Conservation (phyloP, 73 alveolate species). For the Paraurostyla sp. region DNA sequence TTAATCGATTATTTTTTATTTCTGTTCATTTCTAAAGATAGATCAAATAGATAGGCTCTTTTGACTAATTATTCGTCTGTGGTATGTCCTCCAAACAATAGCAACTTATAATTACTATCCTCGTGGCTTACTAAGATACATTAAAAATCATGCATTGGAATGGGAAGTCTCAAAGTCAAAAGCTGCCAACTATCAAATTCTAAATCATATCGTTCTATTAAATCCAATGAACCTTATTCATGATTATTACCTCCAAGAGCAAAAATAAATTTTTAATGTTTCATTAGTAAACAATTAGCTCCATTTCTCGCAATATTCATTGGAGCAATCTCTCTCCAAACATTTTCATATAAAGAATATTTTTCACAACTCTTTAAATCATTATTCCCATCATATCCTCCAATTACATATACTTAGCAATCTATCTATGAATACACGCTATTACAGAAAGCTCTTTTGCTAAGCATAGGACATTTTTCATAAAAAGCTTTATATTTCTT, state of each 20-base stretch:
- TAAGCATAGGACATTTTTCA: slow-evolving; percentile 53
- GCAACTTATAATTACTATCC: background rate
- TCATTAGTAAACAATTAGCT: background rate
- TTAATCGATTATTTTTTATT: background rate
- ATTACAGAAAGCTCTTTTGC: slow-evolving; percentile 56
- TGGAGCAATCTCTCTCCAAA: slow-evolving; percentile 67
- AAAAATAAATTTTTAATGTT: background rate
- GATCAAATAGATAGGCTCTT: slow-evolving; percentile 54
- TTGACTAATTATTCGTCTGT: slow-evolving; percentile 6
- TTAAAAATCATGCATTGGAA: slow-evolving; percentile 51
- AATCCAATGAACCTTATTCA: slow-evolving; percentile 25
- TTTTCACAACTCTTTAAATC: slow-evolving; percentile 52
- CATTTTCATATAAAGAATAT: slow-evolving; percentile 51
- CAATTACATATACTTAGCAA: slow-evolving; percentile 23
- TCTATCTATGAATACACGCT: slow-evolving; percentile 35
- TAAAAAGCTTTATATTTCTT: slow-evolving; percentile 21
- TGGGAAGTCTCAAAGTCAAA: slow-evolving; percentile 1
- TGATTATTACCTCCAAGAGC: slow-evolving; percentile 60
- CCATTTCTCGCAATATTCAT: slow-evolving; percentile 56
- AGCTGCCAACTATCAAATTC: slow-evolving; percentile 45
- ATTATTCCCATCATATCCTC: slow-evolving; percentile 49
- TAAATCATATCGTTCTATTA: slow-evolving; percentile 53
- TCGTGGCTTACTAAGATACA: background rate
- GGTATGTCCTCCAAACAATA: slow-evolving; percentile 51
- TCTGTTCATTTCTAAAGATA: slow-evolving; percentile 54